Percentiles rank a stretch among this genome's conserved stretches.
Evolutionary conservation across 805 yeast genomes (phyloP).

Genomic region (Trichomonascus vanleenenianus): DNA sequence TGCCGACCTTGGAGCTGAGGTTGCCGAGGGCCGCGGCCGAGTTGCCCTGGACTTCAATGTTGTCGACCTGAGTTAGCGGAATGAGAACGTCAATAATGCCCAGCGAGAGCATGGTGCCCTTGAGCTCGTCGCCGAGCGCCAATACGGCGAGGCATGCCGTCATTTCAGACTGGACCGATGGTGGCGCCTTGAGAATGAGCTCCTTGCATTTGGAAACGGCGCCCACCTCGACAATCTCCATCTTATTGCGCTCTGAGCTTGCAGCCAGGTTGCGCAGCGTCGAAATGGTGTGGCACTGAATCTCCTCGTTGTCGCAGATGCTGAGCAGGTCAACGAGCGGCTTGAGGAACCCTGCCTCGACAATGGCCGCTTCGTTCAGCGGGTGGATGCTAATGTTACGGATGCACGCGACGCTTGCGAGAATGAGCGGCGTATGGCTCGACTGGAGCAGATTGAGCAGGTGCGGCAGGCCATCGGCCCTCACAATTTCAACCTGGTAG

Average conservation of each 20-base stretch:
- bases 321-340: slow-evolving; percentile 76
- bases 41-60: slow-evolving; percentile 95
- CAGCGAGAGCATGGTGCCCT: slow-evolving; percentile 71
- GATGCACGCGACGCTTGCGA: slow-evolving; percentile 97
- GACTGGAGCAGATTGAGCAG: slow-evolving; percentile 84
- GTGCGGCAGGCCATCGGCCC: slow-evolving; percentile 93
- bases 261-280: slow-evolving; percentile 95
- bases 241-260: slow-evolving; percentile 83
- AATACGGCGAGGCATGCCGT: slow-evolving; percentile 95
- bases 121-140: slow-evolving; percentile 92
- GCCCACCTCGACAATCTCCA: slow-evolving; percentile 87
- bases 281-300: slow-evolving; percentile 96
- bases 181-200: slow-evolving; percentile 76
- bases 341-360: slow-evolving; percentile 91
- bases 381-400: slow-evolving; percentile 97
- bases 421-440: slow-evolving; percentile 80
- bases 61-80: slow-evolving; percentile 80
- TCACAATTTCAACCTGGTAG: slow-evolving; percentile 90
- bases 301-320: slow-evolving; percentile 85
- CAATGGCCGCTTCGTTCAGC: slow-evolving; percentile 86
- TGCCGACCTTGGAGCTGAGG: slow-evolving; percentile 81
- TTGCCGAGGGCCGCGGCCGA: slow-evolving; percentile 98
- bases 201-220: slow-evolving; percentile 91
- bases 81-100: slow-evolving; percentile 82
- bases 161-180: slow-evolving; percentile 90